Conservation (phyloP, 2,329 filamentous ascomycete genomes). For the Dactylellina drechsleri region DNA sequence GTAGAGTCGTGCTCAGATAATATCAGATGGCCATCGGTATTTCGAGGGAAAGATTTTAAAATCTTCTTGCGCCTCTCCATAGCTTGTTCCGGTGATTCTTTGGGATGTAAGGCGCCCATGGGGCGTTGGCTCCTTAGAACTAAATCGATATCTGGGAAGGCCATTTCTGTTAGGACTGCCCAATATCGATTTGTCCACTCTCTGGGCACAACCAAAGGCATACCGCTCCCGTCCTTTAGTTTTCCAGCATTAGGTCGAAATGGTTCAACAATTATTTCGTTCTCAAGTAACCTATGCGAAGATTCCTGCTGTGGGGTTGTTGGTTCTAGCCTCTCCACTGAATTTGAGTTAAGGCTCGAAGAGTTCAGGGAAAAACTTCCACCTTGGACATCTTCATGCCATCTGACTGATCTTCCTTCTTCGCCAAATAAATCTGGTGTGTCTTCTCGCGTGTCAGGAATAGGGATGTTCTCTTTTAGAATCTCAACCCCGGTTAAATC, state of each 20-base stretch:
- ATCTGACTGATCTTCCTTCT: conserved; percentile 43
- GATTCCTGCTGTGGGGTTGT: conserved; percentile 40
- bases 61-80: conserved; percentile 39
- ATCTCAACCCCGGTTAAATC: not conserved
- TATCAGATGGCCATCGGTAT: conserved; percentile 24
- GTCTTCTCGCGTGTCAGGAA: conserved; percentile 1
- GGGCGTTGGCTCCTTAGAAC: conserved; percentile 23
- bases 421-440: conserved; percentile 30
- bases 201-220: conserved; percentile 40
- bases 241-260: conserved; percentile 33
- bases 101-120: conserved; percentile 36
- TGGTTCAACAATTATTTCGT: conserved; percentile 50
- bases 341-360: conserved; percentile 18
- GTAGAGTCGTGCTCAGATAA: conserved; percentile 40
- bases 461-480: not conserved
- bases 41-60: conserved; percentile 31
- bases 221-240: conserved; percentile 26
- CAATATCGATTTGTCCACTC: conserved; percentile 47
- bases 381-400: conserved; percentile 44
- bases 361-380: conserved; percentile 38
- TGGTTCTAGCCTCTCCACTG: conserved; percentile 24
- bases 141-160: conserved; percentile 32
- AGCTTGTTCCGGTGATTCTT: conserved; percentile 35
- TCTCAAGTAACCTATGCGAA: conserved; percentile 42
- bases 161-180: conserved; percentile 34